phyloP scores from a whole-genome alignment of 78 protist genomes.

The Pigoraptor vietnamica region DNA sequence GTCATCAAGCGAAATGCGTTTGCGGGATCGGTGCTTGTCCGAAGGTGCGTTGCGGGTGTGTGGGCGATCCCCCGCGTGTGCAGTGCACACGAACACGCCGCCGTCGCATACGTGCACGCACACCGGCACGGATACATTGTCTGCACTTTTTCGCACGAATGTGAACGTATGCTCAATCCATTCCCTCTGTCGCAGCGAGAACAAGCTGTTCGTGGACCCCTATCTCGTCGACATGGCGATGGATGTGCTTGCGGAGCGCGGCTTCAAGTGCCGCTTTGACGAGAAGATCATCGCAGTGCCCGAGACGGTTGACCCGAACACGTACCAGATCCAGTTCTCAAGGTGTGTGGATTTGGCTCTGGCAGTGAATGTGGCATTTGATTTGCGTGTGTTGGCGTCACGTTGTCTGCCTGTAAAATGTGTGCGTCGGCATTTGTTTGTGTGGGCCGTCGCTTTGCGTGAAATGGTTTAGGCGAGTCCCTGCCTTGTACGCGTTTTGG shows the following conservation, averaged over 20 bases:
- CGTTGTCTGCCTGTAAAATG: no score
- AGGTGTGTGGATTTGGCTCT: background rate
- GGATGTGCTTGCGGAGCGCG: slow-evolving; percentile 58
- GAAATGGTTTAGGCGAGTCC: no score
- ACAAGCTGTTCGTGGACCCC: slow-evolving; percentile 17
- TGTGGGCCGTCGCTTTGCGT: background rate
- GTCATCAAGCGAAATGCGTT: slow-evolving; percentile 36
- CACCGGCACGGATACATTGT: no score
- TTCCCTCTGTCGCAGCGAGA: no score
- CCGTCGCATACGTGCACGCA: no score
- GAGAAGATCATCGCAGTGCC: background rate
- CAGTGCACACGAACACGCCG: no score
- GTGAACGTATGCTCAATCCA: no score
- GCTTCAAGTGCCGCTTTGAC: slow-evolving; percentile 22
- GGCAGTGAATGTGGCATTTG: no score
- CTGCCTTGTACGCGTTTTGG: no score
- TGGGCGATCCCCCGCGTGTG: no score
- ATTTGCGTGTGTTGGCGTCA: no score
- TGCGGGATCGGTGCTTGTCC: slow-evolving; percentile 31
- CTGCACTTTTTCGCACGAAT: no score
- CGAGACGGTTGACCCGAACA: background rate
- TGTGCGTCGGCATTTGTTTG: background rate
- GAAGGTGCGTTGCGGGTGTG: background rate
- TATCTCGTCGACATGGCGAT: slow-evolving; percentile 41
- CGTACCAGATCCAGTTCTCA: background rate